Conservation (phyloP, 108 stramenopile genomes). For the Pseudonitzschia pungens region DNA sequence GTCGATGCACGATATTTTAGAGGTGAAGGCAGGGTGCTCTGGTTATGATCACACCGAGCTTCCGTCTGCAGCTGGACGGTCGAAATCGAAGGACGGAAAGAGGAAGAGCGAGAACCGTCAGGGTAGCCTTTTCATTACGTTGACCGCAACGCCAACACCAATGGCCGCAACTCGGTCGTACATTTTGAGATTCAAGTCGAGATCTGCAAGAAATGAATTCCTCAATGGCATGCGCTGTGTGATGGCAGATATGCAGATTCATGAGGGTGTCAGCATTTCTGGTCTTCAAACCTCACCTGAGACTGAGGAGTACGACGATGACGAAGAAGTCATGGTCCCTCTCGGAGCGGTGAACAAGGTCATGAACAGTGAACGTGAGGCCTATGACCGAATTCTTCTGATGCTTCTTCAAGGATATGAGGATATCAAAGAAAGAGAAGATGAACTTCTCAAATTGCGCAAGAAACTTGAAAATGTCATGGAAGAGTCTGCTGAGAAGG, state of each 20-base stretch:
- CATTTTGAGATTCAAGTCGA: slow-evolving; percentile 82
- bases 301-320: slow-evolving; percentile 40
- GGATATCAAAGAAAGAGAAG: slow-evolving; percentile 90
- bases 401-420: slow-evolving; percentile 78
- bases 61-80: slow-evolving; percentile 56
- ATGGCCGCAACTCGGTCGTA: slow-evolving; percentile 75
- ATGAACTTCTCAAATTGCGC: slow-evolving; percentile 70
- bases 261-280: slow-evolving; percentile 86
- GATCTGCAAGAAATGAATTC: slow-evolving; percentile 77
- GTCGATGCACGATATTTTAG: slow-evolving; percentile 84
- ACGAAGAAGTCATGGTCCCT: slow-evolving; percentile 80
- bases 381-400: slow-evolving; percentile 84
- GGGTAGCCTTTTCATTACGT: slow-evolving; percentile 81
- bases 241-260: slow-evolving; percentile 84
- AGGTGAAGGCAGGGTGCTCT: slow-evolving; percentile 82
- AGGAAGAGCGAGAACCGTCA: slow-evolving; percentile 76
- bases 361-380: slow-evolving; percentile 81
- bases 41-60: slow-evolving; percentile 84
- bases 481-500: slow-evolving; percentile 75
- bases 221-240: slow-evolving; percentile 73
- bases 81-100: slow-evolving; percentile 56
- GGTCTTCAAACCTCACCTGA: slow-evolving; percentile 47
- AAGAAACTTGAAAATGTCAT: slow-evolving; percentile 66
- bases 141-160: slow-evolving; percentile 83
- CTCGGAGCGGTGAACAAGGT: slow-evolving; percentile 80